Conservation (phyloP, 345 rosid species). For the Iberis pinnata region DNA sequence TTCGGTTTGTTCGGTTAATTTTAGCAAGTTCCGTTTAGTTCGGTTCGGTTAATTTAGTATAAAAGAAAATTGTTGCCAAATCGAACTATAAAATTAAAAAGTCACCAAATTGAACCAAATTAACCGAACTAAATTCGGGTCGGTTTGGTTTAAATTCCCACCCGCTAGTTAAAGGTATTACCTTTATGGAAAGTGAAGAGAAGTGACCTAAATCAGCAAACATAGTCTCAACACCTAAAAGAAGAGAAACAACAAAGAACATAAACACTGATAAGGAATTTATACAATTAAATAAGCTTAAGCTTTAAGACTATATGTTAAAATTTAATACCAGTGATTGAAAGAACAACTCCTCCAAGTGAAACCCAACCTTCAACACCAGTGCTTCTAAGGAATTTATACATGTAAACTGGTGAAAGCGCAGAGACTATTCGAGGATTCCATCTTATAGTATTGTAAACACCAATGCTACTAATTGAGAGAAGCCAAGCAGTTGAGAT, state of each 20-base stretch:
- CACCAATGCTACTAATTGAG: conserved; percentile 58
- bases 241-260: not conserved
- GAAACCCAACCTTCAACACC: conserved; percentile 84
- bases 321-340: conserved; percentile 56
- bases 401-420: conserved; percentile 75
- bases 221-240: conserved; percentile 75
- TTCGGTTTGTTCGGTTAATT: no score
- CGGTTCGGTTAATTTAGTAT: no score
- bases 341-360: conserved; percentile 83
- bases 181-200: conserved; percentile 75
- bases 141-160: no score
- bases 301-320: not conserved
- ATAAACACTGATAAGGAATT: not conserved
- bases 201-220: conserved; percentile 87
- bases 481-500: conserved; percentile 71
- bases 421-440: conserved; percentile 59
- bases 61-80: no score
- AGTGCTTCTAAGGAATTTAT: conserved; percentile 56
- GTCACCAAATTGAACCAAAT: no score
- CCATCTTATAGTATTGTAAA: conserved; percentile 69
- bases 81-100: no score
- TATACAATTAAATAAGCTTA: not conserved
- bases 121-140: no score
- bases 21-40: no score
- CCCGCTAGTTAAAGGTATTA: conserved; percentile 29